These are phyloP conservation scores for Globisporangium ultimum DNA, from an alignment of 352 stramenopile species.

Conservation along the genomic window DNA sequence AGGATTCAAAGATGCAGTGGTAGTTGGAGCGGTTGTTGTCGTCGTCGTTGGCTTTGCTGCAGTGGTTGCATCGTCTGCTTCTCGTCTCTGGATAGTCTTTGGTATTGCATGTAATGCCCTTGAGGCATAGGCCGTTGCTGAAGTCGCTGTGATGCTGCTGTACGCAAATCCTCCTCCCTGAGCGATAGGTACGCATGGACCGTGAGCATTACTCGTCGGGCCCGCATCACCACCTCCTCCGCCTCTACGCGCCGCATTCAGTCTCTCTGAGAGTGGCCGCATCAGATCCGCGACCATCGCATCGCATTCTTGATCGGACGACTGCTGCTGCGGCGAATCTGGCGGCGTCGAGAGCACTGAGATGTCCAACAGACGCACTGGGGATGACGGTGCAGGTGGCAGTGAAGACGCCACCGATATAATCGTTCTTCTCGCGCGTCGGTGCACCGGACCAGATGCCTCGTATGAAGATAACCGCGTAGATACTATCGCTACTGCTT, in stretches of 20 bases:
- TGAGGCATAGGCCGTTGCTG: not conserved
- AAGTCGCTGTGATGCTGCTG: not conserved
- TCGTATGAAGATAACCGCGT: too few species aligned
- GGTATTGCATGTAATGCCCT: too few species aligned
- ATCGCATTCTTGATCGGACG: conserved; percentile 14
- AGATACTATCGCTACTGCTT: not conserved
- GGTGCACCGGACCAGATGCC: too few species aligned
- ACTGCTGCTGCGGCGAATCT: not conserved
- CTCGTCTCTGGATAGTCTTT: not conserved
- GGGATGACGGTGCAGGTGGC: not conserved
- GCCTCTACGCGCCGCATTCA: not conserved
- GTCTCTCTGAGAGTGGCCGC: conserved; percentile 4
- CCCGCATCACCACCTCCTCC: not conserved
- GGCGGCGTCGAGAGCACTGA: not conserved
- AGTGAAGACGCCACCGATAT: not conserved
- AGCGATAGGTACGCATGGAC: not conserved
- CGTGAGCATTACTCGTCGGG: not conserved
- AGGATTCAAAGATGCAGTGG: too few species aligned
- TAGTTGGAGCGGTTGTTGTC: too few species aligned
- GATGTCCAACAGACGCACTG: not conserved
- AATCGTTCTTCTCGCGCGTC: conserved; percentile 4
- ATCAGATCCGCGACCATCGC: conserved; percentile 10
- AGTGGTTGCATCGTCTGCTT: not conserved
- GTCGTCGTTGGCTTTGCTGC: not conserved
- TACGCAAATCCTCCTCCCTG: not conserved